phyloP scores from a whole-genome alignment of 208 protist species.

The Leishmania braziliensis region DNA sequence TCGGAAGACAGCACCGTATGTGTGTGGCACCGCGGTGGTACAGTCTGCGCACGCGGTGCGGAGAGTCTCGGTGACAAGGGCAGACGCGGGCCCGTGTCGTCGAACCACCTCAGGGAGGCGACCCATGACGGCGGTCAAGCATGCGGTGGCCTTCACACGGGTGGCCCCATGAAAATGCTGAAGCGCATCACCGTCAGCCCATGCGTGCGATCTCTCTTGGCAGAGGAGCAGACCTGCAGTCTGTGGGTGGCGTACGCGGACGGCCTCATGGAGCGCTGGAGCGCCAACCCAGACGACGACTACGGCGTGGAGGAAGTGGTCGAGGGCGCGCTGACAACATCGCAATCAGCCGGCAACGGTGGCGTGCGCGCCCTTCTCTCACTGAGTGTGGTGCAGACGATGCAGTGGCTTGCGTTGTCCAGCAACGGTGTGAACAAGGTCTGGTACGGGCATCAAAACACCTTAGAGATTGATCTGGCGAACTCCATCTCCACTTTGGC shows the following conservation, averaged over 20 bases:
- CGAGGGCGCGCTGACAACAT: conserved; percentile 35
- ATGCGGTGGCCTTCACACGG: background rate
- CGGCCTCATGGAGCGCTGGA: conserved; percentile 85
- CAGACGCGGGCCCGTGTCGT: background rate
- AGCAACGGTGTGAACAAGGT: conserved; percentile 90
- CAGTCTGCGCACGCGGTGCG: background rate
- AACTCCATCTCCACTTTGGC: conserved; percentile 59
- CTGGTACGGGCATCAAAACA: conserved; percentile 84
- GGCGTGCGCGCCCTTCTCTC: conserved; percentile 44
- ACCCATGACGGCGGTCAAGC: background rate
- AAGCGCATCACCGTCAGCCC: conserved; percentile 62
- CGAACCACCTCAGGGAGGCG: background rate
- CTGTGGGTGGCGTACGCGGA: conserved; percentile 82
- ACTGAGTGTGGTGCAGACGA: conserved; percentile 66
- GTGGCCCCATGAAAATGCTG: conserved; percentile 33
- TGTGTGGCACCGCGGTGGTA: conserved; percentile 58
- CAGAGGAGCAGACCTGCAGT: conserved; percentile 56
- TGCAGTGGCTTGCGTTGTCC: conserved; percentile 80
- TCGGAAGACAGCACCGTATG: conserved; percentile 72
- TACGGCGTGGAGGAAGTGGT: conserved; percentile 86
- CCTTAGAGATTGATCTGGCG: conserved; percentile 60
- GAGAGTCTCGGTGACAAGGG: background rate
- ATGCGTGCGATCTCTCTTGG: conserved; percentile 55
- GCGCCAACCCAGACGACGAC: conserved; percentile 81
- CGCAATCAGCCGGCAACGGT: background rate